Evolutionary conservation across 2,329 filamentous ascomycete genomes (phyloP).

Genomic region (Ceratocystis colombiana): DNA sequence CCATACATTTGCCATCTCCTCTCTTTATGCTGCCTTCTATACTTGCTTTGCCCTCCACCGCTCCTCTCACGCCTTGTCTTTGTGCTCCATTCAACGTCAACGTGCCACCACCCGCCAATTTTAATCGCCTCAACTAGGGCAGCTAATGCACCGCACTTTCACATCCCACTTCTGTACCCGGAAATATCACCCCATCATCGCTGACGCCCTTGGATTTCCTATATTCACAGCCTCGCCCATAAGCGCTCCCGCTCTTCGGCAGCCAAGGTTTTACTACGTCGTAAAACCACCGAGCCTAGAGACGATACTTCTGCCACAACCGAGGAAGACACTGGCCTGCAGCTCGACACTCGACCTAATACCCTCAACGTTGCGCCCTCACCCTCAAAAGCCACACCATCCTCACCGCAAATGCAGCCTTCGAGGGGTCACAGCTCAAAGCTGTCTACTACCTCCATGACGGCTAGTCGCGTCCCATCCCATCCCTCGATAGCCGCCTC

Average conservation of each 20-base stretch:
- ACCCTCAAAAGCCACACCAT: slow-evolving; percentile 10
- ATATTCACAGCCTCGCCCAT: slow-evolving; percentile 15
- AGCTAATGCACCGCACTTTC: not conserved
- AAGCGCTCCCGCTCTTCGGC: slow-evolving; percentile 24
- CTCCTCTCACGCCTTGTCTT: not conserved
- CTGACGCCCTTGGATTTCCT: slow-evolving; percentile 19
- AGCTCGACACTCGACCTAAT: slow-evolving; percentile 18
- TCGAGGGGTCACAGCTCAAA: slow-evolving; percentile 39
- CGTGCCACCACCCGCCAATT: not conserved
- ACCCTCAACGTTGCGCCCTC: slow-evolving; percentile 20
- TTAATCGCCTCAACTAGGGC: not conserved
- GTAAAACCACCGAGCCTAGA: slow-evolving; percentile 18
- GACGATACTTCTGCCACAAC: slow-evolving; percentile 14
- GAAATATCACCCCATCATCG: not conserved
- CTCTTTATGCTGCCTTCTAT: not conserved
- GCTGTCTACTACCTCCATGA: slow-evolving; percentile 38
- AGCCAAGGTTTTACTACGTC: slow-evolving; percentile 23
- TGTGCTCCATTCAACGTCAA: not conserved
- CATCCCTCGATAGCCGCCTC: slow-evolving; percentile 30
- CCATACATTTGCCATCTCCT: not conserved
- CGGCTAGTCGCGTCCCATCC: slow-evolving; percentile 37
- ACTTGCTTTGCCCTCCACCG: not conserved
- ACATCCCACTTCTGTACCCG: not conserved
- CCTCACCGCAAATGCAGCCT: slow-evolving; percentile 22
- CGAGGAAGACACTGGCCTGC: slow-evolving; percentile 17